Evolutionary conservation across 306 rosid genomes (phyloP).

Genomic region (Medicago arabica): DNA sequence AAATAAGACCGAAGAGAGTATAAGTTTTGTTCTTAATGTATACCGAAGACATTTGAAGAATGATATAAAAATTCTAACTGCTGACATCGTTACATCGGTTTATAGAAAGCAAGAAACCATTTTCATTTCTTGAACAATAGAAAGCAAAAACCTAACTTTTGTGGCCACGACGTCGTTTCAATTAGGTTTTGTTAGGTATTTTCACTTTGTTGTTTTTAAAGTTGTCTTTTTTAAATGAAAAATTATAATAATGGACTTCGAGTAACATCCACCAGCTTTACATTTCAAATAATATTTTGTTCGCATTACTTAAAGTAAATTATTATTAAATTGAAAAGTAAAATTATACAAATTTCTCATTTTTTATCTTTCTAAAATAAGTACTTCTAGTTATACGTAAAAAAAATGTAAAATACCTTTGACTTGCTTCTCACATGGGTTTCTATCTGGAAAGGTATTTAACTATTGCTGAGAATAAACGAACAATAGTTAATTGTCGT

Average conservation of each 20-base stretch:
- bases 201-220: not conserved
- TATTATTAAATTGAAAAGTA: not conserved
- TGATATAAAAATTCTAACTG: not conserved
- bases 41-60: not conserved
- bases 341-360: no score
- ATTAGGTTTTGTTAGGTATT: constrained; percentile 8
- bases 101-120: not conserved
- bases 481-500: no score
- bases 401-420: no score
- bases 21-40: no score
- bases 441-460: no score
- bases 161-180: not conserved
- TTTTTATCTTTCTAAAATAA: no score
- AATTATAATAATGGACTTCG: not conserved
- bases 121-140: not conserved
- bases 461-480: no score
- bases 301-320: not conserved
- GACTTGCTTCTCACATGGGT: no score
- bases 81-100: not conserved
- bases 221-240: not conserved
- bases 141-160: constrained; percentile 5
- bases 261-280: constrained; percentile 1
- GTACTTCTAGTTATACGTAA: no score
- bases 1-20: no score
- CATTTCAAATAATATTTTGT: not conserved